These are phyloP conservation scores for Bjerkandera adusta DNA, from an alignment of 1,284 basidiomycete genomes.

Conservation along the genomic window DNA sequence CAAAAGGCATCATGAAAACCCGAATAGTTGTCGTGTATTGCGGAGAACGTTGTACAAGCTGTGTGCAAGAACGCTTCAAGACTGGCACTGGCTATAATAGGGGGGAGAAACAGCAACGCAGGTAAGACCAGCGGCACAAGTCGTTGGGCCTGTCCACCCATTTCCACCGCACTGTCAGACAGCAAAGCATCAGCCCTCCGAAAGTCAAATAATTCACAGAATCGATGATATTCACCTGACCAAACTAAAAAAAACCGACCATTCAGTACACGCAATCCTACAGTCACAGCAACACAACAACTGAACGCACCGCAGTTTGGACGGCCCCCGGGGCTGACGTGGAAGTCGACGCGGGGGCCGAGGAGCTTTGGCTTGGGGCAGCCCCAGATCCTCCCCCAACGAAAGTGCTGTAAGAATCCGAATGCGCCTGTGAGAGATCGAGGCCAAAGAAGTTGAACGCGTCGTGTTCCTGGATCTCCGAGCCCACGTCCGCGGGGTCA, in stretches of 20 bases:
- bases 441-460: constrained; percentile 29
- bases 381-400: constrained; percentile 17
- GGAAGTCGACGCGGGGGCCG: constrained; percentile 5
- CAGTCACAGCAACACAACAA: not conserved
- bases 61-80: not conserved
- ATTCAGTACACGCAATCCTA: too few species aligned
- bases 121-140: constrained; percentile 12
- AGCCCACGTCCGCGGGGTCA: constrained; percentile 26
- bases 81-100: constrained; percentile 14
- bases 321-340: constrained; percentile 15
- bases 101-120: constrained; percentile 14
- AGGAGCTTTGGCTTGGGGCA: constrained; percentile 9
- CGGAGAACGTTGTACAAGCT: not conserved
- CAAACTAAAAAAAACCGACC: constrained; percentile 18
- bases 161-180: constrained; percentile 22
- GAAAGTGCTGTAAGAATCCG: constrained; percentile 24
- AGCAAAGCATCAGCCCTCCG: not conserved
- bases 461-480: constrained; percentile 28
- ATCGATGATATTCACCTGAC: constrained; percentile 19
- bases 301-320: constrained; percentile 22
- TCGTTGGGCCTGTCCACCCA: constrained; percentile 26
- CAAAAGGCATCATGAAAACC: too few species aligned
- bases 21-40: too few species aligned
- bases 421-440: constrained; percentile 24
- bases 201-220: not conserved